Base-by-base conservation (phyloP, 2,329 filamentous ascomycete genomes). In the Paecilomyces fulvus region DNA sequence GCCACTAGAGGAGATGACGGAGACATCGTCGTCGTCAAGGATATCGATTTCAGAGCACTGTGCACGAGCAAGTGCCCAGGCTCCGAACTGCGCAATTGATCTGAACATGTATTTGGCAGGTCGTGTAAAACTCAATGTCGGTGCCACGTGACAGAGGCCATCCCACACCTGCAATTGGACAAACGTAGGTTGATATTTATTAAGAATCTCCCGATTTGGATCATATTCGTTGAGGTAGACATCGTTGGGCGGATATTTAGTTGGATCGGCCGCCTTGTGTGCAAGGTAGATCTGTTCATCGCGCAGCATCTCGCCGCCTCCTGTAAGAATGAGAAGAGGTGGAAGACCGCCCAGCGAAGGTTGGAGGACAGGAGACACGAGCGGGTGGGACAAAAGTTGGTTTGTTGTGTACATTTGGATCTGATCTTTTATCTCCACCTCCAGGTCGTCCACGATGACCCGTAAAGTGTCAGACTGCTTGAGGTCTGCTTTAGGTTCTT, bases 121-220 rank as follows among this genome's bases (percentile, higher is more conserved):
- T n/a, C 87, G 83, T 0, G 92, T 97, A 70, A 96, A 97, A 65
- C 90, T 95, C n/a, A 97, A 79, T 0, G 92, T 96, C 0, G 92
- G 90, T 0, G 88, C 86, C 5, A 95, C 92, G 68, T 97, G 92
- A 65, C 94, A 97, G 2, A 97, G 77, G 64, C 96, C 89, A 57
- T 97, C 92, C 92, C 92, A 97, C 1, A 97, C 87, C 69, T 97
- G 94, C 1, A 99, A 80, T 68, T 96, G 91, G 0, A 97, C 92
- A 64, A 95, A 84, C 0, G 94, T 99, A 0, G 91, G 89, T 56
- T 84, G 83, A 71, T 90, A 95, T 59, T 80, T 84, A 33, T 79
- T 76, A 14, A 94, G 66, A 11, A 70, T 73, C 10, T 72, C 67
- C 31, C 78, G 70, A 1, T 80, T 79, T 20, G 80, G 79, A 28